Conservation (phyloP, 805 yeast species). For the Metschnikowia lunata region DNA sequence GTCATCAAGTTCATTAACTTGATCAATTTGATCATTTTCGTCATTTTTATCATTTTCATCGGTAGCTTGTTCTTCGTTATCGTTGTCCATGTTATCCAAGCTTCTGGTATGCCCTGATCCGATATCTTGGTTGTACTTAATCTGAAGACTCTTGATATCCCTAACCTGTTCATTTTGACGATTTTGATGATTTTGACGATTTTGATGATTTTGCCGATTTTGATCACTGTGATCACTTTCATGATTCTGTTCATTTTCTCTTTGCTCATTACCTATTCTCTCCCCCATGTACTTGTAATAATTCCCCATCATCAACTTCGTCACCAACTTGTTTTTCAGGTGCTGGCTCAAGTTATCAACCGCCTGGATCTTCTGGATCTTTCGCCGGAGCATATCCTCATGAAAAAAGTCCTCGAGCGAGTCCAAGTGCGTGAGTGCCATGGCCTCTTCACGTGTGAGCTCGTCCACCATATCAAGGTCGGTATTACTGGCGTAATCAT, state of each 20-base stretch:
- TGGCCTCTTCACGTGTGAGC: slow-evolving; percentile 30
- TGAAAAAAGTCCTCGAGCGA: slow-evolving; percentile 35
- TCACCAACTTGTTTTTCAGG: slow-evolving; percentile 49
- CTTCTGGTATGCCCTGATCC: too few relatives aligned
- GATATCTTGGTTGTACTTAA: too few relatives aligned
- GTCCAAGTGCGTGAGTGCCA: slow-evolving; percentile 33
- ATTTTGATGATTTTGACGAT: too few relatives aligned
- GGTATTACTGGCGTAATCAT: slow-evolving; percentile 13
- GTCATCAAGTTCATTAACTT: background rate
- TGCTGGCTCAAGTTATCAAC: slow-evolving; percentile 34
- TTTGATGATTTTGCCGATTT: too few relatives aligned
- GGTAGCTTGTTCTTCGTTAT: background rate
- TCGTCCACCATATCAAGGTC: slow-evolving; percentile 30
- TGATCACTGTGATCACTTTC: too few relatives aligned
- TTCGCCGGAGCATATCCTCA: slow-evolving; percentile 39
- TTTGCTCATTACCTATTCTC: background rate
- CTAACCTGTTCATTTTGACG: too few relatives aligned
- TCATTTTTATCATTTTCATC: background rate
- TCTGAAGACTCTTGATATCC: too few relatives aligned
- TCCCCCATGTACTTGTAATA: slow-evolving; percentile 45
- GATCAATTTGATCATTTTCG: background rate
- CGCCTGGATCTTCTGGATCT: slow-evolving; percentile 46
- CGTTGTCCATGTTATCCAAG: too few relatives aligned
- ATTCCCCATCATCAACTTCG: slow-evolving; percentile 66
- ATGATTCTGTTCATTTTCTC: background rate